Percentiles rank a stretch among this genome's conserved stretches.
phyloP scores from a whole-genome alignment of 2,329 filamentous ascomycete genomes.

The Helicocarpus griseus region DNA sequence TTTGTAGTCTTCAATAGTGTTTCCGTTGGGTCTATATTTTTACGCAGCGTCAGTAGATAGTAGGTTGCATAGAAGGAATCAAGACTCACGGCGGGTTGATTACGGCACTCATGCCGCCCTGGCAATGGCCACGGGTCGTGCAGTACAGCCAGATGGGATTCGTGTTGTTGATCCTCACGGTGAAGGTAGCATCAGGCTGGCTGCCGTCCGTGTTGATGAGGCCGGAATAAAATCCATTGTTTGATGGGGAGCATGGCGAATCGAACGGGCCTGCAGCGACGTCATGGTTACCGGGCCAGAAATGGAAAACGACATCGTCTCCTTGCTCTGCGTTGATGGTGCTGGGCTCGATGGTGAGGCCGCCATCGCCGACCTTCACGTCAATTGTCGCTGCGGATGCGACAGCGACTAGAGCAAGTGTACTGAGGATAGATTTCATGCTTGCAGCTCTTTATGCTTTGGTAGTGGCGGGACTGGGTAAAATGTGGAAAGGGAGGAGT shows the following conservation, averaged over 20 bases:
- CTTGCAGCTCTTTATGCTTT: neutral
- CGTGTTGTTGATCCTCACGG: conserved; percentile 36
- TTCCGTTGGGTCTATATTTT: conserved; percentile 3
- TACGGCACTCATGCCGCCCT: conserved; percentile 42
- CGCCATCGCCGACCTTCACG: conserved; percentile 10
- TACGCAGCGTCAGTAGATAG: neutral
- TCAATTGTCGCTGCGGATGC: conserved; percentile 7
- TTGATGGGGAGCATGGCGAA: conserved; percentile 7
- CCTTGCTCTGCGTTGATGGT: conserved; percentile 7
- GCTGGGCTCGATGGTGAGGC: conserved; percentile 8
- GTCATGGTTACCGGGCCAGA: conserved; percentile 9
- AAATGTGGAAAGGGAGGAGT: neutral
- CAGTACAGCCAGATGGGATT: conserved; percentile 45
- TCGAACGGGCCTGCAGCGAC: conserved; percentile 10
- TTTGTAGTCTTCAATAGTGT: conserved; percentile 12
- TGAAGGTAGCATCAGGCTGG: conserved; percentile 25
- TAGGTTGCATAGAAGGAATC: neutral
- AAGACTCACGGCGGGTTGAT: conserved; percentile 38
- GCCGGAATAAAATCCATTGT: conserved; percentile 10
- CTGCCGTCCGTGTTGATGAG: conserved; percentile 7
- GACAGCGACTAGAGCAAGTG: conserved; percentile 1
- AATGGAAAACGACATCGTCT: conserved; percentile 12
- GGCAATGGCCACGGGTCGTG: conserved; percentile 40
- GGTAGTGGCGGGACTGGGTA: neutral
- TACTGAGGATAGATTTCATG: conserved; percentile 3